phyloP scores from a whole-genome alignment of 495 filamentous ascomycete genomes.

The Coniosporium apollinis region DNA sequence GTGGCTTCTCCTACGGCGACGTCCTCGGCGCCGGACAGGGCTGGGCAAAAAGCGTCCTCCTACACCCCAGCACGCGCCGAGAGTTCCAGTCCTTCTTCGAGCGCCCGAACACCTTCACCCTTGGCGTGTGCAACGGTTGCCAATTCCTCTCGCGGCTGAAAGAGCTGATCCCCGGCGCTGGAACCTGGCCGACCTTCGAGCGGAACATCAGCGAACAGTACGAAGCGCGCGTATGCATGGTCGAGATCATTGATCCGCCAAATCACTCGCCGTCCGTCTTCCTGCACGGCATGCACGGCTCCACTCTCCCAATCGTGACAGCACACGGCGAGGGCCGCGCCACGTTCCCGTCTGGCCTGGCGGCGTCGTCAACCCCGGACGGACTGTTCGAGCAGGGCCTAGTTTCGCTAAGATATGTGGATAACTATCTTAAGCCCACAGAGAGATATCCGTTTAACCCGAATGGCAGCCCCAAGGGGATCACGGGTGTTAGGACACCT shows the following conservation, averaged over 20 bases:
- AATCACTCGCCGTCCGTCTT: slow-evolving; percentile 55
- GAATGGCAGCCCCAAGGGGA: slow-evolving; percentile 76
- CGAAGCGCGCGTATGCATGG: slow-evolving; percentile 81
- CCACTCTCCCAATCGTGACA: slow-evolving; percentile 68
- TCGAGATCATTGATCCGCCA: slow-evolving; percentile 51
- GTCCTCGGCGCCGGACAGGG: slow-evolving; percentile 88
- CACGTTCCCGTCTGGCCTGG: slow-evolving; percentile 38
- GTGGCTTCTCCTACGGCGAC: slow-evolving; percentile 95
- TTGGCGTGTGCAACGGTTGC: slow-evolving; percentile 96
- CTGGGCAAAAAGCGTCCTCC: slow-evolving; percentile 88
- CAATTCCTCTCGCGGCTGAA: slow-evolving; percentile 82
- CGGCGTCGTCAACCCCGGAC: slow-evolving; percentile 26
- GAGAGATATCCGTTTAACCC: slow-evolving; percentile 84
- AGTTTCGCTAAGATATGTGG: slow-evolving; percentile 64
- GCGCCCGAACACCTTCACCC: slow-evolving; percentile 73
- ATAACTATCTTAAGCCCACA: slow-evolving; percentile 59
- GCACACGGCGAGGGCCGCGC: slow-evolving; percentile 90
- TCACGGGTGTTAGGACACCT: slow-evolving; percentile 62
- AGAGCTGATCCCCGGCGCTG: slow-evolving; percentile 70
- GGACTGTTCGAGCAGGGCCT: slow-evolving; percentile 43
- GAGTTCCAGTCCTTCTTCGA: slow-evolving; percentile 80
- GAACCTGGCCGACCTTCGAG: slow-evolving; percentile 76
- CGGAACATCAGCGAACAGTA: slow-evolving; percentile 80
- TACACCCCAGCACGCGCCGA: slow-evolving; percentile 56
- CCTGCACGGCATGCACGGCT: slow-evolving; percentile 78